These are phyloP conservation scores for Thielaviopsis euricoi DNA, from an alignment of 2,329 filamentous ascomycete genomes.

Conservation along the genomic window DNA sequence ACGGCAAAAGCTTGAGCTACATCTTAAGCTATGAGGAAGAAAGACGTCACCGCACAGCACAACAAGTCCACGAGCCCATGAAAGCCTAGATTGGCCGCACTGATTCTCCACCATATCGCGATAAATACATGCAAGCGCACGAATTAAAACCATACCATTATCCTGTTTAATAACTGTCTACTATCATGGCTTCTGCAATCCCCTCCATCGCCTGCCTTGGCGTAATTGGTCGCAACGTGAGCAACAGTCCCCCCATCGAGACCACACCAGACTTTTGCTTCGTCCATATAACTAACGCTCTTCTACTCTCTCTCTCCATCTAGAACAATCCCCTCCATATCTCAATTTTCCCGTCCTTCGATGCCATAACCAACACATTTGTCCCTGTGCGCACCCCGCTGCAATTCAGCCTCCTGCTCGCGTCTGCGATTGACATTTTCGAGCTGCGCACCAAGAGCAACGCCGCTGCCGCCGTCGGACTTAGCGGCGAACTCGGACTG, in stretches of 20 bases:
- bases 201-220: conserved; percentile 86
- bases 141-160: too few species aligned
- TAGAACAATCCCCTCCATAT: conserved; percentile 96
- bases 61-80: too few species aligned
- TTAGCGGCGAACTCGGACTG: conserved; percentile 75
- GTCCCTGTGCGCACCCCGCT: conserved; percentile 52
- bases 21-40: too few species aligned
- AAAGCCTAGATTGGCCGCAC: too few species aligned
- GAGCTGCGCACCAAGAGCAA: conserved; percentile 65
- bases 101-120: too few species aligned
- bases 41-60: too few species aligned
- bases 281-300: conserved; percentile 6
- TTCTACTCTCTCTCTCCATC: conserved; percentile 8
- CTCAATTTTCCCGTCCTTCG: conserved; percentile 67
- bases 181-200: conserved; percentile 40
- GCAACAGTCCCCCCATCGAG: conserved; percentile 16
- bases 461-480: conserved; percentile 35
- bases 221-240: conserved; percentile 82
- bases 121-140: too few species aligned
- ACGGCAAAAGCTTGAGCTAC: too few species aligned
- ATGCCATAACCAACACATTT: conserved; percentile 34
- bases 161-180: not conserved
- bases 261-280: not conserved
- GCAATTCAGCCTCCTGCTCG: conserved; percentile 82
- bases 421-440: conserved; percentile 85